Base-by-base conservation (phyloP, 2,329 filamentous ascomycete genomes). In the Fusarium cicatricum region DNA sequence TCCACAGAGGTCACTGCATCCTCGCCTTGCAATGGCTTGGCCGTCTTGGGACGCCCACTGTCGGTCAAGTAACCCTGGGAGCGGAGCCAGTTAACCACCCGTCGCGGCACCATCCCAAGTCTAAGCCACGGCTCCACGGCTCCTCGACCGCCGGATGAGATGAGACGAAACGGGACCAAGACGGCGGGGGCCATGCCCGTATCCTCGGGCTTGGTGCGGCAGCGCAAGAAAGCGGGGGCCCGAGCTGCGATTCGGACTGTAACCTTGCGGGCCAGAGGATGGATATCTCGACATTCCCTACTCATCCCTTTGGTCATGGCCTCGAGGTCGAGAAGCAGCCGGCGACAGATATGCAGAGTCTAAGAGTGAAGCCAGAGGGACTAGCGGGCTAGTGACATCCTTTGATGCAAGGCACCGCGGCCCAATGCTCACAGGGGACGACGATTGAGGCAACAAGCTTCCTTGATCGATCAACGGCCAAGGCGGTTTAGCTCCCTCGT, bases 381-480 rank as follows among this genome's bases (percentile, higher is more conserved):
- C 52, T 56, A 59, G 56, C 42, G 54, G 15, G 43, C 39, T 33
- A 36, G 45, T 34, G 50, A 40, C 55, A 55, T 60, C 56, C 41
- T 33, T 45, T 60, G 39, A 57, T 62, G 59, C 59, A 62, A 62
- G 59, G 59, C 51, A 62, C 59, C 42, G 17, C 38, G 42, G 14
- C 26, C 23, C 32, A 44, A 23, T 33, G 8, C 37, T 40, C 38
- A 14, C 10, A 17, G 14, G 16, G 10, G 23, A n/a, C n/a, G 33
- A 31, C 12, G 21, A 47, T 45, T n/a, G 42, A 45, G 15, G 32
- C 32, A 47, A 17, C 34, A 23, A 39, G 26, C 40, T 39, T n/a
- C 23, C 23, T 26, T 26, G 23, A 10, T 26, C 9, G 23, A 26
- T 37, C 17, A 38, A 47, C 44, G 26, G 34, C 34, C 15, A 19